Percentiles rank a stretch among this genome's conserved stretches.
Evolutionary conservation across 495 filamentous ascomycete genomes (phyloP).

Genomic region (Xylaria acuta): DNA sequence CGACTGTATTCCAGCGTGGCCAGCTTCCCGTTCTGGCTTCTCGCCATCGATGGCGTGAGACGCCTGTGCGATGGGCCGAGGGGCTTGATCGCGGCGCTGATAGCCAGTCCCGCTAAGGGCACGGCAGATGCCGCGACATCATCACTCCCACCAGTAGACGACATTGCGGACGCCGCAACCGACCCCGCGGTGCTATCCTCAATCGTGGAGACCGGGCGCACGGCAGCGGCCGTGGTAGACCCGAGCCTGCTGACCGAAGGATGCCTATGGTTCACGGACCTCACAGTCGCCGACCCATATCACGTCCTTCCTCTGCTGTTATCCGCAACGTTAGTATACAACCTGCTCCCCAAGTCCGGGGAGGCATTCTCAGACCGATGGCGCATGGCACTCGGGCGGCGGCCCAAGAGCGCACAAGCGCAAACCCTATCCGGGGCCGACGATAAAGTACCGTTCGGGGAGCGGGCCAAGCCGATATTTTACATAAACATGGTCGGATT

Average conservation of each 20-base stretch:
- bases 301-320: slow-evolving; percentile 69
- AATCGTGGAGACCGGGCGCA: slow-evolving; percentile 9
- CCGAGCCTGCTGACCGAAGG: slow-evolving; percentile 70
- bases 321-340: slow-evolving; percentile 54
- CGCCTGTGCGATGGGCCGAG: slow-evolving; percentile 64
- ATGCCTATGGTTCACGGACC: slow-evolving; percentile 80
- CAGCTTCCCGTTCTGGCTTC: slow-evolving; percentile 72
- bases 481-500: slow-evolving; percentile 46
- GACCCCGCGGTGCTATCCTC: neutral
- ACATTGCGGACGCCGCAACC: neutral
- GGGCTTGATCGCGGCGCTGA: slow-evolving; percentile 58
- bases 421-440: neutral
- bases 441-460: neutral
- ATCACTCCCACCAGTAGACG: slow-evolving; percentile 10
- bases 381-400: slow-evolving; percentile 30
- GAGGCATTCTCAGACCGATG: slow-evolving; percentile 14
- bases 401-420: slow-evolving; percentile 1
- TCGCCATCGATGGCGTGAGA: slow-evolving; percentile 70
- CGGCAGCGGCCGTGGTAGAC: slow-evolving; percentile 46
- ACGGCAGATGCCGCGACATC: slow-evolving; percentile 15
- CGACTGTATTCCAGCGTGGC: slow-evolving; percentile 51
- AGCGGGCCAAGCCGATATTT: slow-evolving; percentile 36
- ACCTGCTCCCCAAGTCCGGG: slow-evolving; percentile 43
- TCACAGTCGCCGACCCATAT: slow-evolving; percentile 72
- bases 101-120: slow-evolving; percentile 26